phyloP scores from a whole-genome alignment of 1,284 basidiomycete genomes.

The Malassezia equina region DNA sequence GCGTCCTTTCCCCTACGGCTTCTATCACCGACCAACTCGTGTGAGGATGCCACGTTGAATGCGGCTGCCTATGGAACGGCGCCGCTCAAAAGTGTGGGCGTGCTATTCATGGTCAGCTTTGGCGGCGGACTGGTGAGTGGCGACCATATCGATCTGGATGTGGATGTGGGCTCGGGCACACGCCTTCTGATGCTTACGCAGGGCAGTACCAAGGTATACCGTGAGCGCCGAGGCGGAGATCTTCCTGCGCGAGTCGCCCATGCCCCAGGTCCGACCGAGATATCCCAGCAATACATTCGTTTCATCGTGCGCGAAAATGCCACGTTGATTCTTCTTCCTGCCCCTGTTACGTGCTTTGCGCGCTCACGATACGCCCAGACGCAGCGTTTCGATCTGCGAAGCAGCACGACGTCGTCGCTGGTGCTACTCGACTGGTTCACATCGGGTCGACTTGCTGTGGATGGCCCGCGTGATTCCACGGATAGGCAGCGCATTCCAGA shows the following conservation, averaged over 20 bases:
- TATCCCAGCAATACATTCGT: slow-evolving; percentile 13
- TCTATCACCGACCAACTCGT: neutral
- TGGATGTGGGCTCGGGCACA: slow-evolving; percentile 56
- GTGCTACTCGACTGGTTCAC: slow-evolving; percentile 45
- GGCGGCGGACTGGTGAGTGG: slow-evolving; percentile 88
- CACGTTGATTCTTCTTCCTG: slow-evolving; percentile 34
- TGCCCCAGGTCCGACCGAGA: neutral
- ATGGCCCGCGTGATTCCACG: slow-evolving; percentile 1
- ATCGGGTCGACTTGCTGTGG: slow-evolving; percentile 26
- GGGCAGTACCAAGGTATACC: slow-evolving; percentile 53
- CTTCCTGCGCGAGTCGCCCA: neutral
- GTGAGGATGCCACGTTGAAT: slow-evolving; percentile 1
- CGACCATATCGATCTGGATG: slow-evolving; percentile 61
- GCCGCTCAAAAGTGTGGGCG: slow-evolving; percentile 52
- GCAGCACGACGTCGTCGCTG: slow-evolving; percentile 22
- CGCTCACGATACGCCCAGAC: slow-evolving; percentile 31
- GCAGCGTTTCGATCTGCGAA: slow-evolving; percentile 38
- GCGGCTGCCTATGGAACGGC: slow-evolving; percentile 2
- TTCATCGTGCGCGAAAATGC: slow-evolving; percentile 26
- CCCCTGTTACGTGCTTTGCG: slow-evolving; percentile 43
- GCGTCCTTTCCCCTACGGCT: slow-evolving; percentile 9
- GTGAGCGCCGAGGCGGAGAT: slow-evolving; percentile 8
- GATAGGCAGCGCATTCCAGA: slow-evolving; percentile 57
- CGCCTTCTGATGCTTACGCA: slow-evolving; percentile 67
- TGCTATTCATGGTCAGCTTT: slow-evolving; percentile 74